Evolutionary conservation across 2,329 filamentous ascomycete species (phyloP), one percentile per base, ranked within the genome.

Genomic region (Aspergillus calidoustus): DNA sequence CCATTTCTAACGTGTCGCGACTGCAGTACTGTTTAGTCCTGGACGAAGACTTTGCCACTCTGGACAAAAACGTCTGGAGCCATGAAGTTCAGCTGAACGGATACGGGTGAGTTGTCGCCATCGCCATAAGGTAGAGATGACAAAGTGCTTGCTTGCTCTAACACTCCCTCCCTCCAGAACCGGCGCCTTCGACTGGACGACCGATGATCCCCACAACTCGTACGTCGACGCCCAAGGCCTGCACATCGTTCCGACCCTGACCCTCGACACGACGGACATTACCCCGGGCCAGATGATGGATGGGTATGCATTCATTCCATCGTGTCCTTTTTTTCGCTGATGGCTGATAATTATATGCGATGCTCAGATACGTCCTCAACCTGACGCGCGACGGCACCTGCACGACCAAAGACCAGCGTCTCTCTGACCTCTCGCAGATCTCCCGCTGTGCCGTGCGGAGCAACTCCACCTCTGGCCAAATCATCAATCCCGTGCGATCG

Each of bases 181-280:
- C n/a, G 81, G 81, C 17, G 76, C 79, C 41, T 86, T 86, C 67
- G 83, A 85, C 74, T 84, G 82, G 83, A 84, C 83, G 0, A 86
- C 83, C 6, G 75, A 71, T 3, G 82, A 84, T 64, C 63, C 72
- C 0, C 71, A 69, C 56, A 86, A 86, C 70, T 73, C 79, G 15
- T 86, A 81, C 68, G 74, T 80, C 41, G 81, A 84, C 66, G 71
- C 66, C 0, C 72, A 80, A 28, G 83, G 82, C n/a, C 76, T 86
- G 46, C 83, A 84, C 70, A 85, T 86, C 54, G 79, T 83, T n/a
- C 83, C 83, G 7, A 85, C 83, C 0, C 71, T 85, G 19, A 84
- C 82, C 19, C 72, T 66, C 38, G 66, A 73, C 57, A 71, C 70
- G 13, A 75, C 75, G 28, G 59, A 68, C 41, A 73, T 72, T 58